Base-by-base conservation (phyloP, 2,329 filamentous ascomycete species). In the Xylaria sp. region DNA sequence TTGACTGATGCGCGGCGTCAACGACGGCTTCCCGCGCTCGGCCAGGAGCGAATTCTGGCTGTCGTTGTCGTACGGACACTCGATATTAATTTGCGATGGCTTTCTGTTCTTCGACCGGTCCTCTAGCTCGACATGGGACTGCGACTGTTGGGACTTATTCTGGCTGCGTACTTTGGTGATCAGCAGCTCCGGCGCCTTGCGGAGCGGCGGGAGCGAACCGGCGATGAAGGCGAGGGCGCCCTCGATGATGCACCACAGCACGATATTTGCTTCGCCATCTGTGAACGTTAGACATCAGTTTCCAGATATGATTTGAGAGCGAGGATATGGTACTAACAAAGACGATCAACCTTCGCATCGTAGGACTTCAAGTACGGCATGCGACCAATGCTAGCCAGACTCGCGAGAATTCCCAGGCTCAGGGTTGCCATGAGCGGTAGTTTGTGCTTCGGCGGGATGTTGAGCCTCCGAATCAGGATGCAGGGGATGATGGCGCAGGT, bases 191-290 rank as follows among this genome's bases (percentile, higher is more conserved):
- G 48, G 48, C 4, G 48, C 48, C 18, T 52, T 52, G 39, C 50
- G 50, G 18, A 52, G n/a, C 17, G 50, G 50, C 4, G 50, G 43
- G 9, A 52, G 44, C 8, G 50, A 52, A 16, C 44, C 50, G 13
- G 50, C 50, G 24, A 52, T 52, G 44, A 52, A 46, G 26, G 42
- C 50, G 26, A 52, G 39, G 8, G 47, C 47, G 7, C 47, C 47
- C 19, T 49, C 47, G 19, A 49, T 42, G 9, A 49, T 42, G 11
- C 47, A 49, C 47, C 47, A 49, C 1, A 49, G 26, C 20, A 39
- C 19, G n/a, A 49, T 49, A 20, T 49, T 44, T 2, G 47, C 47
- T 18, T 41, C 39, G 34, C 47, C 47, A 34, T 37, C 47, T 49
- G 13, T 7, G 20, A 21, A 13, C 11, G 6, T 20, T 34, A 6